Conservation (phyloP, 805 yeast genomes). For the Sungouiozyma intestinalis region DNA sequence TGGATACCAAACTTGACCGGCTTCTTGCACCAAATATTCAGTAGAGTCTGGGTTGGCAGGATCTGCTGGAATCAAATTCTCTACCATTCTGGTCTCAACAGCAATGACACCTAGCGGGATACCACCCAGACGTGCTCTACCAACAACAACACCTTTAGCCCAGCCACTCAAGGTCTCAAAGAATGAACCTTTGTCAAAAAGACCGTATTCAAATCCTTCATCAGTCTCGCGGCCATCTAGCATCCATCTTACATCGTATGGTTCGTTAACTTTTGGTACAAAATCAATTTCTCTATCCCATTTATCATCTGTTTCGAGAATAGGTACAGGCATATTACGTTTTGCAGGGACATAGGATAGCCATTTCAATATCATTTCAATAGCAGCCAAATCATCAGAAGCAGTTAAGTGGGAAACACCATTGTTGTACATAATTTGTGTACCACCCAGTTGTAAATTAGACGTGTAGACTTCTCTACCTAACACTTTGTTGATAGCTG, state of each 20-base stretch:
- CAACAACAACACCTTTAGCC: slow-evolving; percentile 98
- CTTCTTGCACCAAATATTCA: slow-evolving; percentile 80
- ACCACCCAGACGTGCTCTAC: slow-evolving; percentile 98
- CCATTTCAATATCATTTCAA: slow-evolving; percentile 90
- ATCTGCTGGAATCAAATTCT: slow-evolving; percentile 90
- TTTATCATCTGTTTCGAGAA: slow-evolving; percentile 64
- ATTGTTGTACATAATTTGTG: slow-evolving; percentile 95
- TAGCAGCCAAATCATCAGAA: slow-evolving; percentile 93
- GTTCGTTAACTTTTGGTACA: slow-evolving; percentile 58
- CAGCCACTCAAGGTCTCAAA: slow-evolving; percentile 95
- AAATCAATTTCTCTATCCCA: slow-evolving; percentile 94
- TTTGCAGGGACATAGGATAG: slow-evolving; percentile 87
- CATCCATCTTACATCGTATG: slow-evolving; percentile 91
- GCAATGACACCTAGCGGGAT: slow-evolving; percentile 97
- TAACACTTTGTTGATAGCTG: slow-evolving; percentile 90
- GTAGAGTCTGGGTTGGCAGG: slow-evolving; percentile 97
- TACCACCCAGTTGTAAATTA: slow-evolving; percentile 96
- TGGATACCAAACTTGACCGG: slow-evolving; percentile 99
- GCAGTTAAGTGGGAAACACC: slow-evolving; percentile 99
- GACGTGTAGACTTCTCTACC: slow-evolving; percentile 97
- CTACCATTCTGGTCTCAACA: slow-evolving; percentile 85
- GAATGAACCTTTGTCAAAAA: slow-evolving; percentile 89
- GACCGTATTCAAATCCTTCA: slow-evolving; percentile 71
- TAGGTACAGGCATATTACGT: slow-evolving; percentile 85
- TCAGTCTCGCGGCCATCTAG: slow-evolving; percentile 66